A percentile compares a stretch with the other conserved stretches of the same genome.
These are phyloP conservation scores for Penicillium samsonianum DNA, from an alignment of 495 filamentous ascomycete species.

Conservation along the genomic window DNA sequence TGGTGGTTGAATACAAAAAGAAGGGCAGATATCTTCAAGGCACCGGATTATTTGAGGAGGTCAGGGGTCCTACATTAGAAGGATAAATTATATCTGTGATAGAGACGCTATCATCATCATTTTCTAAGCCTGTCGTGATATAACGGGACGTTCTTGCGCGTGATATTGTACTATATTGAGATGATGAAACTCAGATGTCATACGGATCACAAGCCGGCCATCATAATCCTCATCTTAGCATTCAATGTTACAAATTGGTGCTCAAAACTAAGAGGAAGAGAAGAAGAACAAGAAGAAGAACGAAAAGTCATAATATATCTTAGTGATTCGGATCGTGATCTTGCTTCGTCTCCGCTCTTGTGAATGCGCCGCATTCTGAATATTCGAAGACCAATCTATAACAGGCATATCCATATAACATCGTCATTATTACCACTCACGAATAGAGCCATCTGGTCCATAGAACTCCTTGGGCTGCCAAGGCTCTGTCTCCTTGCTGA, in stretches of 20 bases:
- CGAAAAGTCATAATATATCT: not conserved
- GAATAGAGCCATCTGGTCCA: constrained; percentile 68
- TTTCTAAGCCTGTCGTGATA: not conserved
- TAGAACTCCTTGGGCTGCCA: constrained; percentile 66
- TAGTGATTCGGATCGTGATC: not conserved
- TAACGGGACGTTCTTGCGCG: not conserved
- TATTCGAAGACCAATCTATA: not conserved
- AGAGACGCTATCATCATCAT: not conserved
- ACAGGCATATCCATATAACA: not conserved
- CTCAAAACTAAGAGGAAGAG: not conserved
- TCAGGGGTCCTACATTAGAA: not conserved
- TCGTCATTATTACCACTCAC: constrained; percentile 63
- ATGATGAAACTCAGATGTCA: constrained; percentile 2
- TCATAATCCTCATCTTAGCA: not conserved
- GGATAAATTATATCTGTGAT: not conserved
- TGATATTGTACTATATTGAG: not conserved
- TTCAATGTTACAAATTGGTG: not conserved
- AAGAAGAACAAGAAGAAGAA: not conserved
- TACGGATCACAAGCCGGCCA: not conserved
- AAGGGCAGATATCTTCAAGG: not conserved
- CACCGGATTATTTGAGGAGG: not conserved
- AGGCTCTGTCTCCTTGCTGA: constrained; percentile 54
- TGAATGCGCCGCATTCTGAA: not conserved
- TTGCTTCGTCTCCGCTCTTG: not conserved
- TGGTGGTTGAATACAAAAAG: not conserved